These are phyloP conservation scores for Yamadazyma sp. DNA, from an alignment of 805 yeast genomes.

Conservation along the genomic window DNA sequence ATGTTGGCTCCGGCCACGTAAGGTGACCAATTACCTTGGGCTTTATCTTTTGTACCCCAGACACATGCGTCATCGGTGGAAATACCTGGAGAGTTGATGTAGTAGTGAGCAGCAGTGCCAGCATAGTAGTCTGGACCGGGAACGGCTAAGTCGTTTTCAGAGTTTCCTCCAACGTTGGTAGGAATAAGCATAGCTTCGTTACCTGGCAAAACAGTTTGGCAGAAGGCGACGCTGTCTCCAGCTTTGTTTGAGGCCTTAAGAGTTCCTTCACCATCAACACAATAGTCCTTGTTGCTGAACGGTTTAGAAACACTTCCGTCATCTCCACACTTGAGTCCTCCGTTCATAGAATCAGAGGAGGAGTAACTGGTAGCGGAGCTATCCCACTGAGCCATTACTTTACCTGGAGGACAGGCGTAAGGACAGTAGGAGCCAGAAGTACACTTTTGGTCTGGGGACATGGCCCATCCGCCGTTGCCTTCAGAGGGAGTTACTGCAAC, in stretches of 20 bases:
- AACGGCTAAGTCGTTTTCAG: conserved; percentile 64
- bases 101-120: conserved; percentile 81
- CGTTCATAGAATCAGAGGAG: conserved; percentile 77
- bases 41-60: conserved; percentile 73
- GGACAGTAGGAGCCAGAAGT: conserved; percentile 82
- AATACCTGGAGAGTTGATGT: conserved; percentile 81
- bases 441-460: conserved; percentile 72
- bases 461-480: conserved; percentile 82
- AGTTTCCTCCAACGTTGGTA: conserved; percentile 56
- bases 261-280: conserved; percentile 77
- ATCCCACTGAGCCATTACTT: conserved; percentile 88
- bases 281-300: conserved; percentile 55
- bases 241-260: conserved; percentile 62
- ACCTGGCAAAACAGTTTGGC: conserved; percentile 93
- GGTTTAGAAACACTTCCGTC: conserved; percentile 69
- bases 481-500: conserved; percentile 63
- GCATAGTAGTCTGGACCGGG: conserved; percentile 88
- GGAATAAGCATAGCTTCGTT: conserved; percentile 94
- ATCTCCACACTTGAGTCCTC: conserved; percentile 76
- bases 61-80: conserved; percentile 73
- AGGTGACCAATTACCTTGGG: conserved; percentile 90
- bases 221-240: conserved; percentile 66
- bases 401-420: conserved; percentile 88
- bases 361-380: conserved; percentile 67
- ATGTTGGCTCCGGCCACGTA: conserved; percentile 90